Evolutionary conservation across 768 basidiomycete species (phyloP).

Genomic region (Russula lepida): DNA sequence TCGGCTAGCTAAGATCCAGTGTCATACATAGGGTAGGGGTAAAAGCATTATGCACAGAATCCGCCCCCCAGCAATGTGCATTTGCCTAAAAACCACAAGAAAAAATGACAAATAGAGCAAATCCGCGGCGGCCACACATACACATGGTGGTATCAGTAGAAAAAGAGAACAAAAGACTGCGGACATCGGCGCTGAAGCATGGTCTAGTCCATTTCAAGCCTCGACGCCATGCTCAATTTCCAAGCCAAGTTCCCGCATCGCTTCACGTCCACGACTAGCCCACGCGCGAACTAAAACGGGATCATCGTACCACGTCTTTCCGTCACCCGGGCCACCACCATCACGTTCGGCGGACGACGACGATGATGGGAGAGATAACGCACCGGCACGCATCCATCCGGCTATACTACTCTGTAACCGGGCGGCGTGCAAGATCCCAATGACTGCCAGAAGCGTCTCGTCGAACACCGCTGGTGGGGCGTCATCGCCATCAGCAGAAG

Average conservation of each 20-base stretch:
- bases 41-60: too few relatives aligned
- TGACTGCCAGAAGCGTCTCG: slow-evolving; percentile 51
- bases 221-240: slow-evolving; percentile 34
- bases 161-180: too few relatives aligned
- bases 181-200: too few relatives aligned
- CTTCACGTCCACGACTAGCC: slow-evolving; percentile 43
- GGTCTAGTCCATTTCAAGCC: neutral
- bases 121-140: too few relatives aligned
- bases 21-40: too few relatives aligned
- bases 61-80: too few relatives aligned
- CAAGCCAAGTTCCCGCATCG: slow-evolving; percentile 43
- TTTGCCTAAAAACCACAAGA: too few relatives aligned
- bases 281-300: slow-evolving; percentile 36
- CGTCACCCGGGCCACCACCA: neutral
- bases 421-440: slow-evolving; percentile 55
- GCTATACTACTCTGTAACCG: slow-evolving; percentile 57
- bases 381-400: slow-evolving; percentile 55
- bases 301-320: slow-evolving; percentile 48
- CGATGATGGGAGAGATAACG: slow-evolving; percentile 29
- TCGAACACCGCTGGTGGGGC: slow-evolving; percentile 32
- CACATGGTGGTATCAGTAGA: too few relatives aligned
- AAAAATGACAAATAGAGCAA: too few relatives aligned
- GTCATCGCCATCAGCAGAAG: neutral
- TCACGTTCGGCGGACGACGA: neutral
- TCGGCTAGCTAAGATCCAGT: too few relatives aligned